phyloP scores from a whole-genome alignment of 106 monocot genomes.

The Vanilla planifolia region DNA sequence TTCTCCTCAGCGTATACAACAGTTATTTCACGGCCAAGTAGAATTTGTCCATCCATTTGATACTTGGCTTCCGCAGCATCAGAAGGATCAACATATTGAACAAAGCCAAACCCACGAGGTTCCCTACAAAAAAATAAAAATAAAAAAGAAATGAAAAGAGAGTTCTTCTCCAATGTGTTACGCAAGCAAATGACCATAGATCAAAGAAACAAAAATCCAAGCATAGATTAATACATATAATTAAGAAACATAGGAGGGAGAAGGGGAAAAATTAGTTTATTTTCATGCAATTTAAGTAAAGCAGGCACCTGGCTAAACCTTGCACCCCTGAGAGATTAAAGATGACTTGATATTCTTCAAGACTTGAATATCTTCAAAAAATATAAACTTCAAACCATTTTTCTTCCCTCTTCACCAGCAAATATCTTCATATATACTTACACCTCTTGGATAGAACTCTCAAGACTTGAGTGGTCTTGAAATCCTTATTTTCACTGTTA shows the following conservation, averaged over 20 bases:
- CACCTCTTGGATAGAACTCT: constrained; percentile 75
- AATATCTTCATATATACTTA: constrained; percentile 62
- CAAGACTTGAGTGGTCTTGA: constrained; percentile 78
- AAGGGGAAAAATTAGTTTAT: constrained; percentile 3
- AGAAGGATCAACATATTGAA: constrained; percentile 76
- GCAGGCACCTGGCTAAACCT: constrained; percentile 71
- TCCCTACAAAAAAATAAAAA: constrained; percentile 55
- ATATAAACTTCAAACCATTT: constrained; percentile 58
- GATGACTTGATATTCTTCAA: constrained; percentile 86
- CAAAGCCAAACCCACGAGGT: constrained; percentile 97
- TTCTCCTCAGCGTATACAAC: constrained; percentile 98
- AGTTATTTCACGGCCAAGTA: constrained; percentile 83
- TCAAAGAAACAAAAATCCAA: not conserved
- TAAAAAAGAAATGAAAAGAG: no score
- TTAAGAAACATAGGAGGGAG: constrained; percentile 7
- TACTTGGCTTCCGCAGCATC: constrained; percentile 96
- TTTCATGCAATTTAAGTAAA: constrained; percentile 50
- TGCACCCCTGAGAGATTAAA: constrained; percentile 71
- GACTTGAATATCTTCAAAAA: constrained; percentile 80
- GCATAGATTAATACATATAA: not conserved
- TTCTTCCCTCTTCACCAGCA: constrained; percentile 57
- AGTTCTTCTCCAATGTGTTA: no score
- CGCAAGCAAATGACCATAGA: not conserved
- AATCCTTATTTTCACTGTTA: constrained; percentile 66
- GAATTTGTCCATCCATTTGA: constrained; percentile 88